phyloP scores from a whole-genome alignment of 441 rosid genomes.

The California macrophylla region DNA sequence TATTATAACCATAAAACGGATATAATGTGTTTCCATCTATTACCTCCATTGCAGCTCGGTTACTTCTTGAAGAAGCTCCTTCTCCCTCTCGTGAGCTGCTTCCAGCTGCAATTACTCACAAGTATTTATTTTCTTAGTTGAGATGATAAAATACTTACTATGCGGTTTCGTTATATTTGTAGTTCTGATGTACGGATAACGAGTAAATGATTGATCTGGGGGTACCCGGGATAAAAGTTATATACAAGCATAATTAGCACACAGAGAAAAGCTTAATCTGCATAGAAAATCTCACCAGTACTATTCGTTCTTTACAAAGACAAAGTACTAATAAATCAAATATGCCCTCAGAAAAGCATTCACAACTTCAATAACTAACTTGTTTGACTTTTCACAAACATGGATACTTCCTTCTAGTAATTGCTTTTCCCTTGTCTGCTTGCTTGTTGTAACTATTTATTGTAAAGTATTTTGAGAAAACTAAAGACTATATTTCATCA shows the following conservation, averaged over 20 bases:
- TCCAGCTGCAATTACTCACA: constrained; percentile 52
- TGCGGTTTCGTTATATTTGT: not conserved
- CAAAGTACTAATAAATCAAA: not conserved
- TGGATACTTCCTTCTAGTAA: too few relatives aligned
- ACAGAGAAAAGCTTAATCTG: not conserved
- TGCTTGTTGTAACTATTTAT: not conserved
- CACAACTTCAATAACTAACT: too few relatives aligned
- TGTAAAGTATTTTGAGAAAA: not conserved
- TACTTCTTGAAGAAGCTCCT: constrained; percentile 70
- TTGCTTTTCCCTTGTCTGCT: too few relatives aligned
- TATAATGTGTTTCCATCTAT: not conserved
- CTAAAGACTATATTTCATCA: too few relatives aligned
- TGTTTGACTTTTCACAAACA: too few relatives aligned
- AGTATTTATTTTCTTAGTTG: not conserved
- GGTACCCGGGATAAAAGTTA: not conserved
- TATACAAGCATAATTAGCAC: not conserved
- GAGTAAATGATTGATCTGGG: not conserved
- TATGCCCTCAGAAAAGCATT: not conserved
- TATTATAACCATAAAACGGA: not conserved
- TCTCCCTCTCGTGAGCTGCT: constrained; percentile 79
- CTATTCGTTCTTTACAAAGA: not conserved
- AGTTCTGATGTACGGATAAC: not conserved
- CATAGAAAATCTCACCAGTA: not conserved
- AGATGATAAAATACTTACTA: not conserved
- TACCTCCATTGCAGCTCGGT: constrained; percentile 90